Base-by-base conservation (phyloP, 768 basidiomycete species). In the Podaxis sp. region DNA sequence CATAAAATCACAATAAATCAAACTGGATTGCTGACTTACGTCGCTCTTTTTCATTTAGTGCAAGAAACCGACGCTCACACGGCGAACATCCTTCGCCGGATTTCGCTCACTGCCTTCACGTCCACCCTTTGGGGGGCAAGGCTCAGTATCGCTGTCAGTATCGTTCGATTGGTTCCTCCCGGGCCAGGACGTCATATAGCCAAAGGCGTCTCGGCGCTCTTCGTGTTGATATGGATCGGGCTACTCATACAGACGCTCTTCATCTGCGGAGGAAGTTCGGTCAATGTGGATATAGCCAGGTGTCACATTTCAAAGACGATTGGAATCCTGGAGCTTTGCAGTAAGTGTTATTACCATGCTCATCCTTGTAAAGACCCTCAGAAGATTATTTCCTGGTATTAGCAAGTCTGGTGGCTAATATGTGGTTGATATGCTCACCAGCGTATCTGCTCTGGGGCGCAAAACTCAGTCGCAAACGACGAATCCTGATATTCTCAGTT, bases 361-460 rank as follows among this genome's bases (percentile, higher is more conserved):
- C 47, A 11, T 64, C 44, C 21, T 47, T 48, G 4, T 55, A 18
- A 7, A 16, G 35, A 25, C 11, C 5, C 37, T n/a, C 2, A 50
- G n/a, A 28, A 51, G n/a, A 44, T 28, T 38, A 13, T 38, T 56
- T 37, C n/a, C 16, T 40, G n/a, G 10, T 38, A 47, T 25, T 10
- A 71, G 70, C 62, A 16, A 66, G 70, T 51, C 16, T 70, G 2
- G 18, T 62, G 4, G 68, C 59, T 14, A 70, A 73, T 52, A 28
- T 62, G 4, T 69, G 68, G 64, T 65, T 73, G 18, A 42, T 71
- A 23, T 57, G 54, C 14, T 64, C 67, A 4, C 68, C 70, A 9
- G 56, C 65, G 7, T 67, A 70, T 59, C 66, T 70, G 54, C 58
- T 73, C 9, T 62, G 63, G 38, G 57, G 61, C 16, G 63, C 67